A percentile compares a stretch with the other conserved stretches of the same genome.
Evolutionary conservation across 1,284 basidiomycete genomes (phyloP).

Genomic region (Anthracocystis panici-leucophaei): DNA sequence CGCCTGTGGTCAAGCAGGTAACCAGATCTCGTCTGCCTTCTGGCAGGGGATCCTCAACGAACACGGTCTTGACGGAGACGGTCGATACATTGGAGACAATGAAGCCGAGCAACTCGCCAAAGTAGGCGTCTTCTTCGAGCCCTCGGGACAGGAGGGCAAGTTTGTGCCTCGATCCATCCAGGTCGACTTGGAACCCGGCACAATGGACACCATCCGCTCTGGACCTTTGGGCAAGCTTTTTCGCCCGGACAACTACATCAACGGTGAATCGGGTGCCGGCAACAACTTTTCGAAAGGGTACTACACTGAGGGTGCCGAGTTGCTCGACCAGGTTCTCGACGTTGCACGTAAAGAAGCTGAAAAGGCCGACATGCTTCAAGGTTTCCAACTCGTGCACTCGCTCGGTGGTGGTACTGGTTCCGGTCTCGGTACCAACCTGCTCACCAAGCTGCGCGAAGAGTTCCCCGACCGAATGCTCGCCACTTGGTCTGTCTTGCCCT

Average conservation of each 20-base stretch:
- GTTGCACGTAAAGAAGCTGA: constrained; percentile 73
- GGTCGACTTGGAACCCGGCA: constrained; percentile 91
- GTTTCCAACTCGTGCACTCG: constrained; percentile 92
- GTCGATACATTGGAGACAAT: constrained; percentile 65
- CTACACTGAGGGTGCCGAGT: constrained; percentile 78
- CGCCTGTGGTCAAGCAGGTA: constrained; percentile 74
- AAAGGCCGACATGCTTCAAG: constrained; percentile 86
- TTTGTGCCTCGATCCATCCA: constrained; percentile 76
- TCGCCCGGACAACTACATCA: constrained; percentile 82
- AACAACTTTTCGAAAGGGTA: constrained; percentile 88
- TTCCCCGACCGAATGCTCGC: constrained; percentile 83
- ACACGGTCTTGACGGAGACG: constrained; percentile 68
- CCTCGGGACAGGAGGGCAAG: constrained; percentile 63
- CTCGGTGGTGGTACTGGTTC: constrained; percentile 82
- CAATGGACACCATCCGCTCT: constrained; percentile 78
- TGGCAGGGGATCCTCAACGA: constrained; percentile 68
- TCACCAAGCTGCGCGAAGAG: constrained; percentile 69
- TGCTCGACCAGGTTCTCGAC: constrained; percentile 84
- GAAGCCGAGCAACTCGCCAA: constrained; percentile 57
- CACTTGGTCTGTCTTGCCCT: constrained; percentile 91
- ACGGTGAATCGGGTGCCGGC: constrained; percentile 79
- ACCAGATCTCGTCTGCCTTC: constrained; percentile 73
- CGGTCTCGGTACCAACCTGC: constrained; percentile 62
- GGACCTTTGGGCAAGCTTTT: constrained; percentile 81
- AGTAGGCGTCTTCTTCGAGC: constrained; percentile 69